These are phyloP conservation scores for Epichloe bromicola DNA, from an alignment of 2,329 filamentous ascomycete species.

Conservation along the genomic window DNA sequence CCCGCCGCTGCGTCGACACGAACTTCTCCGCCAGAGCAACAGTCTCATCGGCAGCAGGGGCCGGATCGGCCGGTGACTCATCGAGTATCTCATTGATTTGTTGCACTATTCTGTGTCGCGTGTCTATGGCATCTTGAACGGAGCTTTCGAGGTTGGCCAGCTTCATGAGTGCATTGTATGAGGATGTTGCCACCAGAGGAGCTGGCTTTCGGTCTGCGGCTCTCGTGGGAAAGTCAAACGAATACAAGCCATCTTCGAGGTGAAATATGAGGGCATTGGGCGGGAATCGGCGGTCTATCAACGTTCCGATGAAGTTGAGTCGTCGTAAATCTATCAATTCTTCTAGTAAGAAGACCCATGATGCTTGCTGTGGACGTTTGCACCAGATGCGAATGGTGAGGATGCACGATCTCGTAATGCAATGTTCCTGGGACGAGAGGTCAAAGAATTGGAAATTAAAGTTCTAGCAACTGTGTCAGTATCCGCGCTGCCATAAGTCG, in stretches of 20 bases:
- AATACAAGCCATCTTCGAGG: conserved; percentile 77
- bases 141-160: conserved; percentile 81
- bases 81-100: conserved; percentile 57
- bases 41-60: conserved; percentile 36
- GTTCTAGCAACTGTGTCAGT: conserved; percentile 36
- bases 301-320: conserved; percentile 65
- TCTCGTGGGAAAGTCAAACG: conserved; percentile 51
- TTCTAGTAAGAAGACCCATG: conserved; percentile 54
- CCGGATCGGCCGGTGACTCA: conserved; percentile 25
- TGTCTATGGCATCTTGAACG: conserved; percentile 76
- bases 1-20: conserved; percentile 50
- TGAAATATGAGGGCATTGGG: conserved; percentile 77
- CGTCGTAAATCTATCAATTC: conserved; percentile 57
- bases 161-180: conserved; percentile 79
- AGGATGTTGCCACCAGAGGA: conserved; percentile 49
- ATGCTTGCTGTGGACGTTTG: conserved; percentile 35
- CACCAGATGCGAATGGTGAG: conserved; percentile 67
- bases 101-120: conserved; percentile 57
- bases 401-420: conserved; percentile 50
- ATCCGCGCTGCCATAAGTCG: neutral
- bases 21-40: conserved; percentile 36
- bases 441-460: conserved; percentile 83
- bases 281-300: conserved; percentile 60
- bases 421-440: conserved; percentile 47
- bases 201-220: conserved; percentile 39